phyloP scores from a whole-genome alignment of 1,139 yeast genomes.

The Spencermartinsiella ligniputridi region DNA sequence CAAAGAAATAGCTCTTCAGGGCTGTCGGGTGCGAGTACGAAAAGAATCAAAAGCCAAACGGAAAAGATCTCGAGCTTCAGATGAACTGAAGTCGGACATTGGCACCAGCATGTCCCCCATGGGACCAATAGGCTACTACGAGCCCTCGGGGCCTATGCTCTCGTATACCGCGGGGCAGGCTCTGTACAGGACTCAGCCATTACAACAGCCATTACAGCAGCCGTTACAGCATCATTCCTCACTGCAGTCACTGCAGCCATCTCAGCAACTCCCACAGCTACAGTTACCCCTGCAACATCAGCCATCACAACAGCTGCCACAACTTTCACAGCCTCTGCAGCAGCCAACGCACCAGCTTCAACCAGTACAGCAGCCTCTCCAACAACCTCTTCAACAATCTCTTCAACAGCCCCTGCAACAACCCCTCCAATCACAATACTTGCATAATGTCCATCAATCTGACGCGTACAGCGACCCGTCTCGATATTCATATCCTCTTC shows the following conservation, averaged over 20 bases:
- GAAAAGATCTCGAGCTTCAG: conserved; percentile 4
- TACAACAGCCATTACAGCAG: not conserved
- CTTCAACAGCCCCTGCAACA: not conserved
- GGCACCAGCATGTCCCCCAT: not conserved
- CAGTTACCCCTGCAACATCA: no score
- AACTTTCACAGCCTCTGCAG: not conserved
- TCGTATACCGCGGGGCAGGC: not conserved
- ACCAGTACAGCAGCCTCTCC: conserved; percentile 3
- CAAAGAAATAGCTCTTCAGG: conserved; percentile 34
- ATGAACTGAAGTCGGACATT: conserved; percentile 9
- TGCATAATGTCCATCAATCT: not conserved
- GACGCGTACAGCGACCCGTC: not conserved
- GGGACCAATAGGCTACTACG: not conserved
- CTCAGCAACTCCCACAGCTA: no score
- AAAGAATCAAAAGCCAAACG: conserved; percentile 26
- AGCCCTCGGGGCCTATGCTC: not conserved
- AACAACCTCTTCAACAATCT: not conserved
- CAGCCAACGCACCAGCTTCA: conserved; percentile 7
- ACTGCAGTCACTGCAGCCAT: not conserved
- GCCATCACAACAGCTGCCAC: no score
- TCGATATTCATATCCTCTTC: not conserved
- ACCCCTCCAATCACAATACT: not conserved
- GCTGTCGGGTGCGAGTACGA: conserved; percentile 34
- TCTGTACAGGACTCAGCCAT: conserved; percentile 1
- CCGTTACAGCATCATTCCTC: not conserved